A percentile compares a stretch with the other conserved stretches of the same genome.
These are phyloP conservation scores for Orbilia oligospora DNA, from an alignment of 2,329 filamentous ascomycete genomes.

Conservation along the genomic window DNA sequence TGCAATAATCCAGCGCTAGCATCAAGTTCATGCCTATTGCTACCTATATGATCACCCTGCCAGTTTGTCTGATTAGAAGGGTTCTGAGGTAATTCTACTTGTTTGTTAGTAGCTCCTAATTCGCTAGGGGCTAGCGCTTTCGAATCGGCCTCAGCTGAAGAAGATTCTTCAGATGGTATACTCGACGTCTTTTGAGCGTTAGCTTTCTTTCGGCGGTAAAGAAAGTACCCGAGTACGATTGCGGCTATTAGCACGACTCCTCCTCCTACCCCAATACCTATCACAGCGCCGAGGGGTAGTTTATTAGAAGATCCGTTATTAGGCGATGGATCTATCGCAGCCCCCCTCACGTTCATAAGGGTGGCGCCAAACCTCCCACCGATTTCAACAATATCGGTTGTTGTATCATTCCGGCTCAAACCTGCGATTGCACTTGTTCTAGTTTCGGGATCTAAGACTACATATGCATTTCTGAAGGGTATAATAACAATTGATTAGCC, in stretches of 20 bases:
- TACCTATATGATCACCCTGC: not conserved
- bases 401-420: not conserved
- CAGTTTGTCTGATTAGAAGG: too few relatives aligned
- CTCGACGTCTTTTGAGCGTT: not conserved
- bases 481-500: not conserved
- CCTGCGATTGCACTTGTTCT: not conserved
- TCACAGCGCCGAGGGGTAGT: constrained; percentile 1
- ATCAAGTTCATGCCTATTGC: not conserved
- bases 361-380: not conserved
- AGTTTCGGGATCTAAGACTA: not conserved
- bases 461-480: not conserved
- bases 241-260: not conserved
- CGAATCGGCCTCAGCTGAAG: not conserved
- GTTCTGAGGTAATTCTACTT: not conserved
- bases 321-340: not conserved
- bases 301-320: not conserved
- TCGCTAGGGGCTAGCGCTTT: not conserved
- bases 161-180: not conserved
- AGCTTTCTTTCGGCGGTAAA: not conserved
- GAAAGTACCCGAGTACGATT: not conserved
- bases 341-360: not conserved
- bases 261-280: not conserved
- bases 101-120: not conserved
- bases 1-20: not conserved
- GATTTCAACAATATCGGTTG: constrained; percentile 9